Conservation (phyloP, 2,329 filamentous ascomycete species). For the Fusarium sp. region DNA sequence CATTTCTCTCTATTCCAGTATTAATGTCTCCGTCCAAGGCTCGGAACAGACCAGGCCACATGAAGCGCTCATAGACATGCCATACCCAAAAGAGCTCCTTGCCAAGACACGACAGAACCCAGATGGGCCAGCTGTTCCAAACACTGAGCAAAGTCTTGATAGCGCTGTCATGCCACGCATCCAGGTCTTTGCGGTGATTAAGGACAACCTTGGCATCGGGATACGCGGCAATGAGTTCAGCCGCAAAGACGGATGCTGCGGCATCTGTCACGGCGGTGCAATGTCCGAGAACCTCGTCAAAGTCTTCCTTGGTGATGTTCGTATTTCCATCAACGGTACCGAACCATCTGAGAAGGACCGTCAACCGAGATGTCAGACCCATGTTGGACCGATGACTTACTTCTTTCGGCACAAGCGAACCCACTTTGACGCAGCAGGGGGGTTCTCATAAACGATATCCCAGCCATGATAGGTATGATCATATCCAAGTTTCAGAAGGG, state of each 20-base stretch:
- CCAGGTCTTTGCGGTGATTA: constrained; percentile 24
- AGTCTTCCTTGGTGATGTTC: constrained; percentile 16
- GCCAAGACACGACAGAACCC: background rate
- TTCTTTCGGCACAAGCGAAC: constrained; percentile 23
- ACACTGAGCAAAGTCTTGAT: constrained; percentile 18
- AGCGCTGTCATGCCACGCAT: constrained; percentile 32
- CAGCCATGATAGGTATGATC: constrained; percentile 52
- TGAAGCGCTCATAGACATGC: constrained; percentile 11
- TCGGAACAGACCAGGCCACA: constrained; percentile 9
- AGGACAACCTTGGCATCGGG: constrained; percentile 34
- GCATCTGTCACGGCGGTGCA: constrained; percentile 28
- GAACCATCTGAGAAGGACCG: constrained; percentile 14
- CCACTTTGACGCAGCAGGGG: constrained; percentile 9
- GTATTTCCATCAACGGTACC: constrained; percentile 17
- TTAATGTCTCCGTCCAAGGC: constrained; percentile 6
- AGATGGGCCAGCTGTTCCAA: constrained; percentile 9
- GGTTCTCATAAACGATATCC: constrained; percentile 49
- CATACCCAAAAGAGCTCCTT: background rate
- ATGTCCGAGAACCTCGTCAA: constrained; percentile 28
- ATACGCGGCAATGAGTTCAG: constrained; percentile 31
- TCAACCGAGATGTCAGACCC: background rate
- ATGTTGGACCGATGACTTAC: background rate
- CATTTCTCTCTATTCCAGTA: constrained; percentile 4
- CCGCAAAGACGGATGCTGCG: constrained; percentile 25
- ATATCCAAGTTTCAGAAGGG: constrained; percentile 46